Evolutionary conservation across 163 green algal species (phyloP), one percentile per base, ranked within the genome.

Genomic region (Scenedesmus sp.): DNA sequence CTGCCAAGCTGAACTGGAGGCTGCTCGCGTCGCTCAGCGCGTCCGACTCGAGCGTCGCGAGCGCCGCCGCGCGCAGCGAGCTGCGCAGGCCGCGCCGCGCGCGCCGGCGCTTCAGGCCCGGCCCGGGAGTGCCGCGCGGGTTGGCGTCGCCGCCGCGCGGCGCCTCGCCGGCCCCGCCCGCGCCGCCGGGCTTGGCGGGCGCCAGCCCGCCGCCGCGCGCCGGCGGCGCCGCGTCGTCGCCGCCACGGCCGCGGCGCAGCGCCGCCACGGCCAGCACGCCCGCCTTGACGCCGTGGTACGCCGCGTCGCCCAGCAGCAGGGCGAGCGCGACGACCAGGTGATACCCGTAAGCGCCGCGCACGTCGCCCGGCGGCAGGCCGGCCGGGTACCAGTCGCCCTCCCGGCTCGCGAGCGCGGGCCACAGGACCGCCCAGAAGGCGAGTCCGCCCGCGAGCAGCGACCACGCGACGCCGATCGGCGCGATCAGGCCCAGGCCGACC

Each of bases 401-500:
- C 53, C 84, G 83, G 50, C 58, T 31, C 26, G 70, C 39, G 33
- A 92, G 82, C 17, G 86, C 36, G n/a, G 87, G 87, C 87, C 87
- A 92, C 63, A 89, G 77, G 48, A 90, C 36, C 53, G 83, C 85
- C 81, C 81, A 91, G 18, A 6, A 47, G 39, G 39, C 39, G 39
- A 6, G 10, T 10, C 34, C 74, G 44, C 62, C 62, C 13, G 69
- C 20, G 9, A 75, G 13, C 31, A 75, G 26, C 10, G 31, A 60
- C 74, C 74, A 81, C 18, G 63, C 64, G 36, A 81, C 74, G 22
- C 51, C 64, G 50, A 75, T 15, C 6, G 74, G 74, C 4, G 63
- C 74, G n/a, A 89, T 70, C 45, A 89, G 82, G 63, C 87, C 85
- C 0, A 87, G 48, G 26, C 85, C 85, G 10, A 91, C 69, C n/a